Evolutionary conservation across 2,329 filamentous ascomycete species (phyloP).

Genomic region (Colletotrichum sp.): DNA sequence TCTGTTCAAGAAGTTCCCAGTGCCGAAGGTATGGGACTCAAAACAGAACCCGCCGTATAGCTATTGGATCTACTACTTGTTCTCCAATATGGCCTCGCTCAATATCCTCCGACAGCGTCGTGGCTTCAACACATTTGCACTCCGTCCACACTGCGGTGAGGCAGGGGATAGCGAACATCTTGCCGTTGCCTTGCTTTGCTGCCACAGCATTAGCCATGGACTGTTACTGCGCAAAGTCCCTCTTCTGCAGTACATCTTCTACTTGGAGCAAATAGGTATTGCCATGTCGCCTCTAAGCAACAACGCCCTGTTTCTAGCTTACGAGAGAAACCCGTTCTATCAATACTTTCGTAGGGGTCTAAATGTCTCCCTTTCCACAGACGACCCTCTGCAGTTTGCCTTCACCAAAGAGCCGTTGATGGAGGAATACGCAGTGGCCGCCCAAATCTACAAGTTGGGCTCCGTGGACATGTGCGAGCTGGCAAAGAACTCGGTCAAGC

Average conservation of each 20-base stretch:
- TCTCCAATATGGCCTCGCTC: slow-evolving; percentile 90
- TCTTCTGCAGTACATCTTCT: slow-evolving; percentile 94
- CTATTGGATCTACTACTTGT: slow-evolving; percentile 99
- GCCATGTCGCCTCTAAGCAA: slow-evolving; percentile 99
- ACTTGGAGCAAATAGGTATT: slow-evolving; percentile 96
- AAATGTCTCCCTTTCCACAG: slow-evolving; percentile 95
- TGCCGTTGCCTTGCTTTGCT: slow-evolving; percentile 88
- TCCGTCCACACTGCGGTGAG: slow-evolving; percentile 95
- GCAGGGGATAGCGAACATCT: slow-evolving; percentile 97
- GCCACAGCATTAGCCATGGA: slow-evolving; percentile 96
- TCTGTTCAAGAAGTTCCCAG: slow-evolving; percentile 93
- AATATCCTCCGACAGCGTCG: slow-evolving; percentile 91
- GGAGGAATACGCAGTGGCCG: slow-evolving; percentile 96
- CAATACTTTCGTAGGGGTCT: slow-evolving; percentile 94
- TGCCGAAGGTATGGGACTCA: slow-evolving; percentile 86
- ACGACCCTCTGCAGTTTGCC: slow-evolving; percentile 96
- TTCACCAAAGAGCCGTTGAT: slow-evolving; percentile 98
- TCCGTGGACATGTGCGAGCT: slow-evolving; percentile 98
- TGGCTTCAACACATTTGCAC: slow-evolving; percentile 93
- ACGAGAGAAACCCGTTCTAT: slow-evolving; percentile 95
- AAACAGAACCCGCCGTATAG: slow-evolving; percentile 98
- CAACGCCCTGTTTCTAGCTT: slow-evolving; percentile 94
- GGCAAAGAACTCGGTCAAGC: slow-evolving; percentile 92
- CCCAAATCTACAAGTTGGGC: slow-evolving; percentile 97
- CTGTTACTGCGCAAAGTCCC: slow-evolving; percentile 92